Conservation (phyloP, 139 green algal species). For the Chlamydomonas applanata region DNA sequence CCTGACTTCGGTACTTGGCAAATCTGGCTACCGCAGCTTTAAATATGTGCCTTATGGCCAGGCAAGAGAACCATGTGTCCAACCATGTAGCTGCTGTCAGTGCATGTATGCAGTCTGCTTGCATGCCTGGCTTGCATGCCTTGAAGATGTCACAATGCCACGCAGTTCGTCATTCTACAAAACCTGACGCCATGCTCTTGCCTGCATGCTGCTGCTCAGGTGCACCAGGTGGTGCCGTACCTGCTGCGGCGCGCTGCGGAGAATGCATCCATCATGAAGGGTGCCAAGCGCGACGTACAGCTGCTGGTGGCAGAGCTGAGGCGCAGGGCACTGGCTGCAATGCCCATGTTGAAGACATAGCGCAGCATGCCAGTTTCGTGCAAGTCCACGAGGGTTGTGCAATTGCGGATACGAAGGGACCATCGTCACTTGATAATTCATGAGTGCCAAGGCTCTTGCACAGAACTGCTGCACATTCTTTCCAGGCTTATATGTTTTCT, state of each 20-base stretch:
- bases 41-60: conserved; percentile 82
- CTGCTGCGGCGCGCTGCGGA: conserved; percentile 23
- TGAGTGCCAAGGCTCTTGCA: too few species aligned
- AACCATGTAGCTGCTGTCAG: neutral
- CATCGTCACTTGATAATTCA: too few species aligned
- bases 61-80: conserved; percentile 53
- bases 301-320: conserved; percentile 15
- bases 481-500: too few species aligned
- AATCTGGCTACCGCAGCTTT: conserved; percentile 38
- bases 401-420: too few species aligned
- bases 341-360: too few species aligned
- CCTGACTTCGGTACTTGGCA: conserved; percentile 46
- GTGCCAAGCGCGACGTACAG: conserved; percentile 15
- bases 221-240: conserved; percentile 25
- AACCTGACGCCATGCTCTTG: neutral
- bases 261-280: conserved; percentile 21
- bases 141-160: too few species aligned
- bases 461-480: too few species aligned
- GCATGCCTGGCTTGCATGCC: too few species aligned
- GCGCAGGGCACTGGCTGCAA: neutral
- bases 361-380: too few species aligned
- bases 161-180: neutral
- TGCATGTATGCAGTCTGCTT: too few species aligned
- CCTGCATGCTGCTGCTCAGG: neutral
- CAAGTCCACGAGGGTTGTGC: too few species aligned